Base-by-base conservation (phyloP, 345 rosid species). In the Psidium friedrichsthalianum region DNA sequence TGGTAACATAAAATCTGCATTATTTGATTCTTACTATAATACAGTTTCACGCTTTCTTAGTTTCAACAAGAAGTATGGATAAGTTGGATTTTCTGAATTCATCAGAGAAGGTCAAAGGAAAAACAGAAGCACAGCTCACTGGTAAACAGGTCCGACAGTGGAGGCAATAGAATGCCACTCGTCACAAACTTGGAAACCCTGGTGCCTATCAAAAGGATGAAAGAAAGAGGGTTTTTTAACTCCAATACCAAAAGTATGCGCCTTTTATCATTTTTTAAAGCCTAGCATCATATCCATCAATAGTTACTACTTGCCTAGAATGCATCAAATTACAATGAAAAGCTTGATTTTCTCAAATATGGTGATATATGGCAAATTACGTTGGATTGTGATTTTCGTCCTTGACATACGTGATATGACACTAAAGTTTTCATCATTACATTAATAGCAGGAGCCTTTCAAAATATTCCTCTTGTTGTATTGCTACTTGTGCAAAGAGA, bases 151-250 rank as follows among this genome's bases (percentile, higher is more conserved):
- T 94, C 98, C 56, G 93, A 90, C 83, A 95, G 88, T 56, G 98
- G 98, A 89, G 40, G 91, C 88, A 89, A 94, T 93, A 64, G 92
- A 91, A 91, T 91, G 98, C 97, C 90, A 94, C 96, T 91, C 91
- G n/a, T 95, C 51, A 95, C 93, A 89, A 95, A 88, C 85, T 91
- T 94, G 92, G 97, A 92, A 87, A 93, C 91, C 83, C 89, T 20
- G 94, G 92, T 83, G 91, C 88, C 99, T 96, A 90, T 69, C 87
- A 42, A 49, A 90, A 87, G 85, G 88, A 57, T 55, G 55, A 22
- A 86, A 57, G 36, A 29, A 47, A 88, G 84, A 83, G 47, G 13
- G 47, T 69, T 69, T 36, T 69, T 69, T 8, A 69, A 69, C 47
- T 69, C 47, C 47, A 18, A 29, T 69, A 87, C 20, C 47, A 36